phyloP scores from a whole-genome alignment of 345 rosid genomes.

The Cochlearia excelsa region DNA sequence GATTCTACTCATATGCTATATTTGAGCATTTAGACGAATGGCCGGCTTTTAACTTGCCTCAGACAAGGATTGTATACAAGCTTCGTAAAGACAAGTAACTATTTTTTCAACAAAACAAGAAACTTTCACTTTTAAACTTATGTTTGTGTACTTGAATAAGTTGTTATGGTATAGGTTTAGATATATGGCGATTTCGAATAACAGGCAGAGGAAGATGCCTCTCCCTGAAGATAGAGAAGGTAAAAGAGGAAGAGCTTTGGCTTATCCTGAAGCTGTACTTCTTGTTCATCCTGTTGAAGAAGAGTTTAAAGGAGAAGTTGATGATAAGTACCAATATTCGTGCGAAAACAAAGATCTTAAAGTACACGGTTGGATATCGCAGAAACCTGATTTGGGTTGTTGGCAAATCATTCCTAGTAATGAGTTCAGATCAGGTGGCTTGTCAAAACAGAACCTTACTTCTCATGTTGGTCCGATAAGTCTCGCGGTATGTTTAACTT shows the following conservation, averaged over 20 bases:
- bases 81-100: constrained; percentile 78
- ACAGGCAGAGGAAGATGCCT: constrained; percentile 77
- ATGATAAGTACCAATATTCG: constrained; percentile 88
- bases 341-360: constrained; percentile 65
- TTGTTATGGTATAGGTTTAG: constrained; percentile 51
- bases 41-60: constrained; percentile 80
- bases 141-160: background rate
- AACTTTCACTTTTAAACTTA: background rate
- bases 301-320: constrained; percentile 86
- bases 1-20: constrained; percentile 77
- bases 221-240: constrained; percentile 71
- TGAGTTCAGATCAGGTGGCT: constrained; percentile 70
- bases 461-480: constrained; percentile 61
- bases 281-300: constrained; percentile 74
- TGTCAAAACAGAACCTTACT: constrained; percentile 58
- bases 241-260: constrained; percentile 55
- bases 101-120: background rate
- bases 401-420: constrained; percentile 78
- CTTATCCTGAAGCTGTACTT: constrained; percentile 75
- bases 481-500: constrained; percentile 38
- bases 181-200: constrained; percentile 69
- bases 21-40: constrained; percentile 69
- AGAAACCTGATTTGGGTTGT: constrained; percentile 54
- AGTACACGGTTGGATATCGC: constrained; percentile 80
- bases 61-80: constrained; percentile 75